phyloP scores from a whole-genome alignment of 2,329 filamentous ascomycete species.

The Dactylonectria macrodidyma region DNA sequence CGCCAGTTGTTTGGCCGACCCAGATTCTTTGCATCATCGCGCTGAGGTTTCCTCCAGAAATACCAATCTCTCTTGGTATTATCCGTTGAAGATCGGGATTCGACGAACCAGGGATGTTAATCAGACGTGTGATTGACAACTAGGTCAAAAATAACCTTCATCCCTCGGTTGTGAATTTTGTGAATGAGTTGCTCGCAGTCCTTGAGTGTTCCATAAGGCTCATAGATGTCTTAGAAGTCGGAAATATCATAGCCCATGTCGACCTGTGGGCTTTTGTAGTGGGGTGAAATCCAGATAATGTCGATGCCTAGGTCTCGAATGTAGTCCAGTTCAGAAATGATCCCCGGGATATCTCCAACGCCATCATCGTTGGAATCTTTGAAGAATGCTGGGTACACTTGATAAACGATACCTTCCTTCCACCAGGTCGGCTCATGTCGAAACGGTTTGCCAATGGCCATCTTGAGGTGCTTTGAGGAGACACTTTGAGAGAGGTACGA shows the following conservation, averaged over 20 bases:
- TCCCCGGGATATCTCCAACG: constrained; percentile 62
- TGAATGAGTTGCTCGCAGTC: constrained; percentile 75
- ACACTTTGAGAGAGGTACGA: too few species aligned
- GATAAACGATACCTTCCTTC: too few species aligned
- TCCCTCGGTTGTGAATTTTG: constrained; percentile 71
- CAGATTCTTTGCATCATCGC: constrained; percentile 67
- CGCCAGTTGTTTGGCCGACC: constrained; percentile 80
- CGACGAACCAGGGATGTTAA: constrained; percentile 66
- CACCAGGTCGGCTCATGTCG: too few species aligned
- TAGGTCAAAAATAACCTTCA: constrained; percentile 81
- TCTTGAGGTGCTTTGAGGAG: too few species aligned
- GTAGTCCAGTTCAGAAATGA: constrained; percentile 73
- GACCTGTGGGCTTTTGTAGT: constrained; percentile 74
- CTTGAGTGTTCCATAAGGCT: constrained; percentile 76
- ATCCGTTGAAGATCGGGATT: constrained; percentile 70
- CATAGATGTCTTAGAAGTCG: constrained; percentile 76
- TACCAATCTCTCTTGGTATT: constrained; percentile 77
- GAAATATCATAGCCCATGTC: constrained; percentile 82
- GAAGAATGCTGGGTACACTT: too few species aligned
- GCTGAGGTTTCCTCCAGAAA: constrained; percentile 63
- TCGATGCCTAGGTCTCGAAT: constrained; percentile 73
- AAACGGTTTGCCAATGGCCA: too few species aligned
- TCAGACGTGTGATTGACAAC: constrained; percentile 83
- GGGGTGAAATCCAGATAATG: constrained; percentile 76
- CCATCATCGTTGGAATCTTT: too few species aligned